Conservation (phyloP, 768 basidiomycete genomes). For the Gymnopilus junonius region DNA sequence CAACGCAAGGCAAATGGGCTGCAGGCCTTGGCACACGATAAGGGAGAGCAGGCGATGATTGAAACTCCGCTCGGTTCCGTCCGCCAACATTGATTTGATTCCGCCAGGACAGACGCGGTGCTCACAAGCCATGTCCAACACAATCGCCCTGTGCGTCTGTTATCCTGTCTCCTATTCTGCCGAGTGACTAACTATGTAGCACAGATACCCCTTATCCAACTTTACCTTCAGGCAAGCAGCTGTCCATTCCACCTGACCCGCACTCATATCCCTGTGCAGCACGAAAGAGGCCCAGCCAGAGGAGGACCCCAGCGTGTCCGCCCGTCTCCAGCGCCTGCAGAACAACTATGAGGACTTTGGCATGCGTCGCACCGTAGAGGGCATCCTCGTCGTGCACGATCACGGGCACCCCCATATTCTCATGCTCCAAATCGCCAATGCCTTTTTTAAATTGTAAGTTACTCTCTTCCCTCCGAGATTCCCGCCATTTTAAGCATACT, state of each 20-base stretch:
- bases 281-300: slow-evolving; percentile 97
- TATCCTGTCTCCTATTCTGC: not conserved
- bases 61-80: slow-evolving; percentile 4
- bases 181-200: slow-evolving; percentile 6
- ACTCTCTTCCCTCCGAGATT: slow-evolving; percentile 3
- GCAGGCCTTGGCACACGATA: not conserved
- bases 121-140: slow-evolving; percentile 55
- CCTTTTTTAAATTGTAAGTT: slow-evolving; percentile 96
- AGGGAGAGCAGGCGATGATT: not conserved
- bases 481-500: too few relatives aligned
- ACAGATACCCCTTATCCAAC: slow-evolving; percentile 84
- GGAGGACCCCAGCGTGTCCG: slow-evolving; percentile 95
- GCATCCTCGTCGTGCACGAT: slow-evolving; percentile 88
- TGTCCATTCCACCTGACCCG: not conserved
- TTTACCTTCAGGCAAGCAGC: slow-evolving; percentile 81
- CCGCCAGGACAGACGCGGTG: not conserved
- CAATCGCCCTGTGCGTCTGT: slow-evolving; percentile 50
- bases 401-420: slow-evolving; percentile 98
- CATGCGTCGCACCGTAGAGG: slow-evolving; percentile 95
- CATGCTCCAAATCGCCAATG: slow-evolving; percentile 98
- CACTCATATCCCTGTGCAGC: slow-evolving; percentile 42
- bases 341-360: slow-evolving; percentile 98
- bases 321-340: slow-evolving; percentile 91
- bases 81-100: slow-evolving; percentile 3
- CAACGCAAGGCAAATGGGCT: not conserved